Conservation (phyloP, 2,329 filamentous ascomycete genomes). For the Dichotomopilus funicola region DNA sequence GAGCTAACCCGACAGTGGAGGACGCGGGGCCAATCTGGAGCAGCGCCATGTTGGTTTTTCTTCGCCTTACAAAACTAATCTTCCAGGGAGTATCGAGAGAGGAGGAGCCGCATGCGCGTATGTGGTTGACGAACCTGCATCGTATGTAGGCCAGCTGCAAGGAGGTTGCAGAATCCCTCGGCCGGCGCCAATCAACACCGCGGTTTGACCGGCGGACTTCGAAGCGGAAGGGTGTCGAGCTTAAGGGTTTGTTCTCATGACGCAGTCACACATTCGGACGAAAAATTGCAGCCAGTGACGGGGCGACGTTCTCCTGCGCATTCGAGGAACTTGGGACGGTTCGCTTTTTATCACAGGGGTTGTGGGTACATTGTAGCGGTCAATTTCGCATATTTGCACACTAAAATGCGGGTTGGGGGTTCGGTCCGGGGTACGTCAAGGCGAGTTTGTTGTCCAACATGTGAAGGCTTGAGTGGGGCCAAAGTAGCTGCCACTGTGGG, state of each 20-base stretch:
- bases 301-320: slow-evolving; percentile 14
- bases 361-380: slow-evolving; percentile 7
- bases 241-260: slow-evolving; percentile 21
- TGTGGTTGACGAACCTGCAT: slow-evolving; percentile 20
- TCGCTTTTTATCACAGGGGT: slow-evolving; percentile 7
- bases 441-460: slow-evolving; percentile 3
- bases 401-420: slow-evolving; percentile 1
- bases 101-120: neutral
- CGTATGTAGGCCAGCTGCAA: slow-evolving; percentile 12
- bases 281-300: slow-evolving; percentile 12
- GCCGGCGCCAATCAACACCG: slow-evolving; percentile 11
- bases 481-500: slow-evolving; percentile 11
- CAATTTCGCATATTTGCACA: slow-evolving; percentile 9
- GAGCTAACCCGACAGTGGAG: slow-evolving; percentile 19
- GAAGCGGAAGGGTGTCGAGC: slow-evolving; percentile 9
- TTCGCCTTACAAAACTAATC: slow-evolving; percentile 12
- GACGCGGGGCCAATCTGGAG: slow-evolving; percentile 18
- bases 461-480: slow-evolving; percentile 4
- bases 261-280: slow-evolving; percentile 17
- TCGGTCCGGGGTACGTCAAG: neutral
- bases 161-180: slow-evolving; percentile 1
- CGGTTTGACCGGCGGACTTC: neutral
- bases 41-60: slow-evolving; percentile 17
- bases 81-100: neutral
- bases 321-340: slow-evolving; percentile 7